phyloP scores from a whole-genome alignment of 305 asterid genomes.

The Fraxinus angustifolia region DNA sequence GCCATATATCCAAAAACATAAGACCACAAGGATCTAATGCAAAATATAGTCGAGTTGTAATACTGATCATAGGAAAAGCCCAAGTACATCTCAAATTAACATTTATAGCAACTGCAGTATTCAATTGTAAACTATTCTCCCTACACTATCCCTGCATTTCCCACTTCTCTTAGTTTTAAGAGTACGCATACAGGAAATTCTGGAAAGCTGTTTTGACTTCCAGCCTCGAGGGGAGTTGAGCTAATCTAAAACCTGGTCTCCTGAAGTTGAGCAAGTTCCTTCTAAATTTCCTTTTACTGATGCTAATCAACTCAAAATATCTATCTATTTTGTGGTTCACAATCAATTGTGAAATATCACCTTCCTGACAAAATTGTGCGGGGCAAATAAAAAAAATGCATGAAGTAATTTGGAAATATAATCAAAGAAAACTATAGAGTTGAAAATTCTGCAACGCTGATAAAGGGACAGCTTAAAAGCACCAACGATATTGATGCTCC shows the following conservation, averaged over 20 bases:
- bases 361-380: not conserved
- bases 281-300: not conserved
- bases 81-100: not conserved
- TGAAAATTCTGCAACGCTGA: not conserved
- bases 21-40: not conserved
- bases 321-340: not conserved
- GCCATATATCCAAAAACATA: slow-evolving; percentile 9
- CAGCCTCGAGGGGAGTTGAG: not conserved
- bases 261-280: not conserved
- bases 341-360: not conserved
- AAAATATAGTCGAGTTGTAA: not conserved
- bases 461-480: not conserved
- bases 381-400: not conserved
- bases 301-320: not conserved
- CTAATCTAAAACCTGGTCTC: not conserved
- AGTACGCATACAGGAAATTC: not conserved
- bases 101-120: not conserved
- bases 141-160: not conserved
- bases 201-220: not conserved
- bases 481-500: slow-evolving; percentile 7
- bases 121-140: not conserved
- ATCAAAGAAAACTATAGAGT: not conserved
- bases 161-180: not conserved
- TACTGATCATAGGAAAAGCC: not conserved
- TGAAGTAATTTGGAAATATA: not conserved